These are phyloP conservation scores for Endoconidiophora laricicola DNA, from an alignment of 2,329 filamentous ascomycete genomes.

Conservation along the genomic window DNA sequence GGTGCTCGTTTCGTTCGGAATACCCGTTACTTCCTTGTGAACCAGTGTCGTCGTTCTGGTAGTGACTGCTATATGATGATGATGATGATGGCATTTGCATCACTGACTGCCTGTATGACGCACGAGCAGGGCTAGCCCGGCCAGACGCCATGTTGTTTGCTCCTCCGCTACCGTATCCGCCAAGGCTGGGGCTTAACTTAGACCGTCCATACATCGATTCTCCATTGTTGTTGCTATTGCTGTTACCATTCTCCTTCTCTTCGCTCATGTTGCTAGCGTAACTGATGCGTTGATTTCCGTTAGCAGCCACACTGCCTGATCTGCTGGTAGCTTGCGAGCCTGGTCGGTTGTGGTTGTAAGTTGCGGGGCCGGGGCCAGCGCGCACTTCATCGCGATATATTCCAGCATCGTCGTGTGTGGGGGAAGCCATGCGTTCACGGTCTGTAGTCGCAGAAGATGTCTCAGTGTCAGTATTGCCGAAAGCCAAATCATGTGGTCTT, in stretches of 20 bases:
- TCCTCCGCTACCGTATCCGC: slow-evolving; percentile 21
- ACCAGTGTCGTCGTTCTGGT: slow-evolving; percentile 7
- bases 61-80: slow-evolving; percentile 2
- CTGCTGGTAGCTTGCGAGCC: slow-evolving; percentile 6
- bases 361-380: slow-evolving; percentile 16
- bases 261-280: slow-evolving; percentile 52
- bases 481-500: slow-evolving; percentile 15
- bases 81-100: slow-evolving; percentile 9
- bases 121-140: slow-evolving; percentile 41
- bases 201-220: slow-evolving; percentile 30
- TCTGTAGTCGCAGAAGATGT: slow-evolving; percentile 11
- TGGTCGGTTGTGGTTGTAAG: slow-evolving; percentile 4
- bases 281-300: slow-evolving; percentile 36
- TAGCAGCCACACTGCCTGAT: slow-evolving; percentile 16
- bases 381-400: slow-evolving; percentile 37
- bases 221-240: slow-evolving; percentile 18
- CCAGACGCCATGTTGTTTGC: slow-evolving; percentile 30
- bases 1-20: neutral
- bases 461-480: slow-evolving; percentile 14
- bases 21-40: slow-evolving; percentile 8
- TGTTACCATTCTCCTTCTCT: slow-evolving; percentile 51
- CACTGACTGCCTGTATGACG: slow-evolving; percentile 26
- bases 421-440: slow-evolving; percentile 27
- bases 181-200: slow-evolving; percentile 39
- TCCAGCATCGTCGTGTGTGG: slow-evolving; percentile 25